Base-by-base conservation (phyloP, 225 moss, liverwort and hornwort species). In the Bryum argenteum region DNA sequence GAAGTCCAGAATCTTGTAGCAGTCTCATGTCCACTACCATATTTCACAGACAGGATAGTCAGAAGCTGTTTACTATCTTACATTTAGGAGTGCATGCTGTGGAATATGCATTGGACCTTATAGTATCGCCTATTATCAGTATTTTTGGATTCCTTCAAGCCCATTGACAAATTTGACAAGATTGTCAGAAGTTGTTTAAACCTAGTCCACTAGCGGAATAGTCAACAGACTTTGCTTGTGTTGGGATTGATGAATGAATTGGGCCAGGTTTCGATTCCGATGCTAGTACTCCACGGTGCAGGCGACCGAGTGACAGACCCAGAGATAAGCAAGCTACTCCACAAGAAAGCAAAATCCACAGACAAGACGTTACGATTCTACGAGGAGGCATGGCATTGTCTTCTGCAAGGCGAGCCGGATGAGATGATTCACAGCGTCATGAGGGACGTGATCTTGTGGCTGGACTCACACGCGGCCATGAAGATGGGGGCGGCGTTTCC, bases 341-440 rank as follows among this genome's bases (percentile, higher is more conserved):
- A 82, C 43, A 78, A 86, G 67, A 87, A 79, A 75, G 90, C 93
- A 0, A 78, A 63, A 22, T 86, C 85, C 17, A 53, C 17, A 0
- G 96, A 93, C 72, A 97, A 94, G 67, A 86, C 79, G 1, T 66
- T 93, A 0, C 81, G 77, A 0, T 54, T 93, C 0, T 97, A 93
- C 14, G 79, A 93, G 38, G 78, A 78, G 17, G 81, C 93, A 0
- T 93, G 91, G 93, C 96, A 97, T 73, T 88, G 90, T 15, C 67
- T 97, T 1, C 45, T 93, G 21, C 89, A 89, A 59, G 93, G 96
- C 19, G 96, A 97, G 76, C 78, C 91, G 2, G 96, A 97, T 47
- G 84, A 97, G 23, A 76, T 70, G 58, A 77, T 91, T 19, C 71
- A 83, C 28, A 3, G 20, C n/a, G 84, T 91, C 11, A 76, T 93